Evolutionary conservation across 2,329 filamentous ascomycete species (phyloP).

Genomic region (Beauveria bassiana): DNA sequence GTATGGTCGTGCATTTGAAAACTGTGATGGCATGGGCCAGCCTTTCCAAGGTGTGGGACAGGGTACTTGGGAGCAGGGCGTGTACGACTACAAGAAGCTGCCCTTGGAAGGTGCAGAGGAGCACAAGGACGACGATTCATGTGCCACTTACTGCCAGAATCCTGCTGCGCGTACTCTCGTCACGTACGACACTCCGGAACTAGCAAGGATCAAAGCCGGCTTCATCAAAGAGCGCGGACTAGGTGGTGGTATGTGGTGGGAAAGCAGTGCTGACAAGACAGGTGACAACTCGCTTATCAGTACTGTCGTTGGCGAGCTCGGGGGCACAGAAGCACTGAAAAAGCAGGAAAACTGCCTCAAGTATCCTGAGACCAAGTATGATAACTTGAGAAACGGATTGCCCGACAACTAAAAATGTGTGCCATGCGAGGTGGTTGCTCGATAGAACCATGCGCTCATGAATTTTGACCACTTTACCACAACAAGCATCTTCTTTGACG

Average conservation of each 20-base stretch:
- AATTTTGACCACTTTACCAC: background rate
- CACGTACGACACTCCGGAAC: constrained; percentile 65
- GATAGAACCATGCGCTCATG: background rate
- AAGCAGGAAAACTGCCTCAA: constrained; percentile 50
- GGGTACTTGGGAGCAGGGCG: constrained; percentile 76
- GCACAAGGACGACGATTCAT: constrained; percentile 51
- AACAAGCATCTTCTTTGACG: background rate
- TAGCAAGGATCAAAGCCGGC: constrained; percentile 61
- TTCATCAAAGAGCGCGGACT: constrained; percentile 61
- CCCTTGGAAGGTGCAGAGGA: constrained; percentile 62
- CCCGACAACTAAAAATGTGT: constrained; percentile 29
- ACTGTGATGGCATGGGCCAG: constrained; percentile 66
- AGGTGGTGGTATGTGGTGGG: constrained; percentile 97
- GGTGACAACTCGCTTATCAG: constrained; percentile 60
- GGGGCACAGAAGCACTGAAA: constrained; percentile 43
- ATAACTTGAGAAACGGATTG: constrained; percentile 57
- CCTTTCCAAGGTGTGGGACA: constrained; percentile 65
- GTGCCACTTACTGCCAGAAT: constrained; percentile 75
- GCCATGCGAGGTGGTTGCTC: background rate
- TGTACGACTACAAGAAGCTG: constrained; percentile 84
- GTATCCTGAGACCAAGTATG: constrained; percentile 62
- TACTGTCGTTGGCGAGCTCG: constrained; percentile 53
- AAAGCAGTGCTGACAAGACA: constrained; percentile 69
- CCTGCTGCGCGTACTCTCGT: constrained; percentile 56
- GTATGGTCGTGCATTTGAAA: constrained; percentile 78